A percentile compares a stretch with the other conserved stretches of the same genome.
Conservation (phyloP, 148 eudicot genomes). For the Fagopyrum tataricum region DNA sequence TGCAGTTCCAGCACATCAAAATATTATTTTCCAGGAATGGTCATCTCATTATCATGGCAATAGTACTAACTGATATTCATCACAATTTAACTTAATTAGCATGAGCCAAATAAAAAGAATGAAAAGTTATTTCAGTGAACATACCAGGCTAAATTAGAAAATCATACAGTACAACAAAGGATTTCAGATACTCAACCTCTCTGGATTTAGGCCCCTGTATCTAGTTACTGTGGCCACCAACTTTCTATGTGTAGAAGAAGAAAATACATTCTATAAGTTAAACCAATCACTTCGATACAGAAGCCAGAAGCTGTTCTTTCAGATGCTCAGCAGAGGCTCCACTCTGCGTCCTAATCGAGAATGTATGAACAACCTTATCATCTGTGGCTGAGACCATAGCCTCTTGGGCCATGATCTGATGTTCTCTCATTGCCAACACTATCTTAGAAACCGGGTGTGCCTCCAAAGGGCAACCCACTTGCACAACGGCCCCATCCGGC, state of each 20-base stretch:
- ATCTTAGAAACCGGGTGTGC: slow-evolving; percentile 72
- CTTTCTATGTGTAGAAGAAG: not conserved
- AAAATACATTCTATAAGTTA: not conserved
- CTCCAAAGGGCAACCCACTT: slow-evolving; percentile 66
- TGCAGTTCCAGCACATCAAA: not conserved
- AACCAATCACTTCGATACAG: slow-evolving; percentile 45
- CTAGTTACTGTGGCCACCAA: not conserved
- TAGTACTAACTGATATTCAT: not conserved
- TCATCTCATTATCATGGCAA: not conserved
- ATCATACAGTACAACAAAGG: slow-evolving; percentile 1
- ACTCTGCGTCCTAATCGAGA: slow-evolving; percentile 46
- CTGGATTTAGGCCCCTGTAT: not conserved
- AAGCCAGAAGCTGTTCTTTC: slow-evolving; percentile 56
- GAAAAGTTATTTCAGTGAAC: not conserved
- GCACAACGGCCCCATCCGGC: slow-evolving; percentile 63
- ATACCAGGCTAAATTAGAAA: not conserved
- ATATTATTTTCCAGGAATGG: not conserved
- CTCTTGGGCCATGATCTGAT: slow-evolving; percentile 51
- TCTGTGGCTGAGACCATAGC: slow-evolving; percentile 46
- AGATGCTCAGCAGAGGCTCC: slow-evolving; percentile 48
- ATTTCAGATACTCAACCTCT: not conserved
- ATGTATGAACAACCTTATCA: slow-evolving; percentile 79
- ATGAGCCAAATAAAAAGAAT: not conserved
- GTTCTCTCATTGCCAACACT: slow-evolving; percentile 53
- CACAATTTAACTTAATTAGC: not conserved